Base-by-base conservation (phyloP, 2,329 filamentous ascomycete genomes). In the Pseudocercospora eumusae region DNA sequence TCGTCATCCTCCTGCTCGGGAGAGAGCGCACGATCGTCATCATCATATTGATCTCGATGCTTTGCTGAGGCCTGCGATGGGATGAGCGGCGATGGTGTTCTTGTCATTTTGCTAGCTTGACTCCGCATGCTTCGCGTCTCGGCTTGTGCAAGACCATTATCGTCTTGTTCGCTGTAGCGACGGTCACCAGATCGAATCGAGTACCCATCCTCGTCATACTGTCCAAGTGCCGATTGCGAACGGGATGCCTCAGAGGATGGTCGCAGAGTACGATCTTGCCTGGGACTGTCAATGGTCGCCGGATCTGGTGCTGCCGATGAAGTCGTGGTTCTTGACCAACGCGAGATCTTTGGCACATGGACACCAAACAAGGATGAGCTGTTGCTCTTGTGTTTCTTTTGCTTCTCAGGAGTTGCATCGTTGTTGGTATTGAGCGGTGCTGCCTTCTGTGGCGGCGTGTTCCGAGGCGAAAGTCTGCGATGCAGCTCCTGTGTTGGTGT, bases 271-370 rank as follows among this genome's bases (percentile, higher is more conserved):
- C 66, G 66, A 49, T 55, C 60, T 57, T 59, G 64, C 54, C 68
- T 66, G 10, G 73, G 72, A 42, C 70, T 73, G 40, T 74, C 71
- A 18, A 73, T 57, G 7, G 64, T 62, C 4, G 67, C 66, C 9
- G 64, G 66, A 59, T 75, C 73, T 2, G 73, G 73, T 15, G 91
- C 88, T 47, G 92, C 87, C 64, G 92, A 96, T 0, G 92, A 96
- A 3, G 93, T 86, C 0, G 95, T 99, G 1, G 93, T 98, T 78
- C 96, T 95, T 0, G 93, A 98, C 95, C 95, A 99, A 47, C 95
- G 86, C 5, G 95, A 98, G 65, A 96, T 93, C 80, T 96, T 97
- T 23, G 93, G 92, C 64, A 79, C 77, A 13, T 63, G 63, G 28
- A 62, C 69, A 54, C 77, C 78, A 60, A 96, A 90, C 81, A 87